Evolutionary conservation across 2,329 filamentous ascomycete genomes (phyloP).

Genomic region (Neofusicoccum cordaticola): DNA sequence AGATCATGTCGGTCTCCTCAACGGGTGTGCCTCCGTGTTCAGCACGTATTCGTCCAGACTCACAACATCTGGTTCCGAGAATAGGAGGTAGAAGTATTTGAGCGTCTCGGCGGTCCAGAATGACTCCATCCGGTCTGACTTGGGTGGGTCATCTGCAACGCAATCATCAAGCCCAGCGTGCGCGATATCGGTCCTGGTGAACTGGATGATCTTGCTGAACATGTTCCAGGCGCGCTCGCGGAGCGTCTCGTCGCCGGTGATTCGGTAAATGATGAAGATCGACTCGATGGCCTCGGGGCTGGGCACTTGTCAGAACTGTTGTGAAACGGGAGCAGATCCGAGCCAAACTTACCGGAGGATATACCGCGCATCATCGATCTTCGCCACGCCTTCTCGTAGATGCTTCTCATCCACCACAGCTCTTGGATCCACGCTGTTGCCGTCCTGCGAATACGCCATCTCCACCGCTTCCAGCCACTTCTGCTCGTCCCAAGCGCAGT

Average conservation of each 20-base stretch:
- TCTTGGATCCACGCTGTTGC: not conserved
- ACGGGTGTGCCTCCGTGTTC: slow-evolving; percentile 27
- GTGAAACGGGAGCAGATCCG: not conserved
- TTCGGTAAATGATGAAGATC: slow-evolving; percentile 59
- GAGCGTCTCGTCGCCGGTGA: slow-evolving; percentile 53
- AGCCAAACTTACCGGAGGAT: not conserved
- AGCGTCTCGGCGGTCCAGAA: slow-evolving; percentile 52
- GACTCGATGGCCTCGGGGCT: slow-evolving; percentile 58
- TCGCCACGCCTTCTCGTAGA: not conserved
- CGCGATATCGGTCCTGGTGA: slow-evolving; percentile 44
- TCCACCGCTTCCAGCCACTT: slow-evolving; percentile 45
- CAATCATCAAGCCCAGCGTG: slow-evolving; percentile 47
- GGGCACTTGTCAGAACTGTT: not conserved
- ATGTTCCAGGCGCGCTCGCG: slow-evolving; percentile 49
- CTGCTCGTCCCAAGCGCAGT: slow-evolving; percentile 55
- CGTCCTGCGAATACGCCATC: not conserved
- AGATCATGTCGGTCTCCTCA: not conserved
- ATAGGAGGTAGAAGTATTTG: slow-evolving; percentile 50
- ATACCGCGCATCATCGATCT: not conserved
- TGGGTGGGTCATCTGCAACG: slow-evolving; percentile 32
- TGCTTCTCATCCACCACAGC: not conserved
- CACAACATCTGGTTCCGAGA: slow-evolving; percentile 42
- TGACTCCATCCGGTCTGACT: slow-evolving; percentile 46
- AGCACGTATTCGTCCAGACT: slow-evolving; percentile 48
- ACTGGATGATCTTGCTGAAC: slow-evolving; percentile 44